Evolutionary conservation across 768 basidiomycete genomes (phyloP).

Genomic region (Strobilomyces echinocephalus): DNA sequence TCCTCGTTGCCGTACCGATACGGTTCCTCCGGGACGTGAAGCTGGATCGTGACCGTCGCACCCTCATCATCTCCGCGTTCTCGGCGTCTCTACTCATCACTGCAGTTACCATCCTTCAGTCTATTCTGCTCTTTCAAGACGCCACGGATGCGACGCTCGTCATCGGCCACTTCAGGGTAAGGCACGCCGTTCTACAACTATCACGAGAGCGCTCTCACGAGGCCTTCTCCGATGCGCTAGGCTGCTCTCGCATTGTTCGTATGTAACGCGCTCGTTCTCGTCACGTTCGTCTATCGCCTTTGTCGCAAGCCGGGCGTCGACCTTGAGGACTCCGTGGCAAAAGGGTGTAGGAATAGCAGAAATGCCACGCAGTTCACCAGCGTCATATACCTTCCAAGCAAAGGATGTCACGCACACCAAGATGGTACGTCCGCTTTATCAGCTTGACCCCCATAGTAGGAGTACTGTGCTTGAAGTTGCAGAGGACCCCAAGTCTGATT

Average conservation of each 20-base stretch:
- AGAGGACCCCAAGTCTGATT: not conserved
- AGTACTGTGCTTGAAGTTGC: too few species aligned
- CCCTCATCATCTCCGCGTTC: slow-evolving; percentile 20
- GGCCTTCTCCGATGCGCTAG: not conserved
- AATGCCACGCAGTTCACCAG: slow-evolving; percentile 12
- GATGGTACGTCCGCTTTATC: not conserved
- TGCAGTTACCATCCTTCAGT: slow-evolving; percentile 20
- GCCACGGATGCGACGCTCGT: slow-evolving; percentile 1
- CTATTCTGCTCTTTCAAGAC: slow-evolving; percentile 16
- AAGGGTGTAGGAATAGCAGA: not conserved
- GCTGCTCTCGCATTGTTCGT: slow-evolving; percentile 19
- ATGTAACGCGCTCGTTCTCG: slow-evolving; percentile 20
- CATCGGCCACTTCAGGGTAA: slow-evolving; percentile 26
- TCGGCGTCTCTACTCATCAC: slow-evolving; percentile 22
- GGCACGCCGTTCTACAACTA: not conserved
- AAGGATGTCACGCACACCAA: not conserved
- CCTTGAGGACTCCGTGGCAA: not conserved
- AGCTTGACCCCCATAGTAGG: too few species aligned
- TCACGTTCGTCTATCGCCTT: slow-evolving; percentile 16
- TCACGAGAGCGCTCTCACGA: not conserved
- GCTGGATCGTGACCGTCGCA: slow-evolving; percentile 14
- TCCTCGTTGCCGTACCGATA: slow-evolving; percentile 15
- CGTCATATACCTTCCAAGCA: slow-evolving; percentile 16
- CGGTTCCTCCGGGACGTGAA: slow-evolving; percentile 14
- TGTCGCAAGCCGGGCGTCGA: not conserved